Base-by-base conservation (phyloP, 2,329 filamentous ascomycete genomes). In the Penicillium sp. region DNA sequence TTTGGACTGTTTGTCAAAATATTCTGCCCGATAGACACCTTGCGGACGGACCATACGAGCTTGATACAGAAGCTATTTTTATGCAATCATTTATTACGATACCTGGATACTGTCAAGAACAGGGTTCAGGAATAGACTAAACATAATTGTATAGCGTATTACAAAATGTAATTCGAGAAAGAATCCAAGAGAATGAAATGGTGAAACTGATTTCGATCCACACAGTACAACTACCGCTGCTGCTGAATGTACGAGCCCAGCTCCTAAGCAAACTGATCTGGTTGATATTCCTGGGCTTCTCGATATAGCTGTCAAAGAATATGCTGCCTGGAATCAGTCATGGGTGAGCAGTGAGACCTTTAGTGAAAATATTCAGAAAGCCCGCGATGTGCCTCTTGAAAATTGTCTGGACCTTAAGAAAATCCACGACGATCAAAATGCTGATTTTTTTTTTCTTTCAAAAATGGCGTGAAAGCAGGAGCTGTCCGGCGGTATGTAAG, bases 251-350 rank as follows among this genome's bases (percentile, higher is more conserved):
- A n/a, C n/a, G n/a, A 24, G 27, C 23, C 49, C 7, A n/a, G 39
- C 24, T 20, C 8, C 8, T 5, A n/a, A 42, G 27, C 24, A 27
- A 8, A 33, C 39, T 41, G 23, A 49, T 18, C 21, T 33, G 40
- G 49, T 52, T 18, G 9, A 30, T 20, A n/a, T n/a, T n/a, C n/a
- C n/a, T 34, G 51, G 51, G 8, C 42, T 51, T 4, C 46, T 57
- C 17, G 47, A 56, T 44, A 17, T 52, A 36, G 49, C 55, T 7
- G 26, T 58, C 1, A 40, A 55, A 15, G 49, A 59, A 52, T 57
- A 57, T 51, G 46, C 30, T 20, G n/a, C 15, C n/a, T 55, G 27
- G 54, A 39, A 57, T 17, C 40, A 50, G 39, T 55, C 49, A 39
- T 34, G 49, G 34, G 51, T 51, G 39, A 49, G 47, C 23, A 51